Evolutionary conservation across 495 filamentous ascomycete species (phyloP).

Genomic region (Venustampulla echinocandica): DNA sequence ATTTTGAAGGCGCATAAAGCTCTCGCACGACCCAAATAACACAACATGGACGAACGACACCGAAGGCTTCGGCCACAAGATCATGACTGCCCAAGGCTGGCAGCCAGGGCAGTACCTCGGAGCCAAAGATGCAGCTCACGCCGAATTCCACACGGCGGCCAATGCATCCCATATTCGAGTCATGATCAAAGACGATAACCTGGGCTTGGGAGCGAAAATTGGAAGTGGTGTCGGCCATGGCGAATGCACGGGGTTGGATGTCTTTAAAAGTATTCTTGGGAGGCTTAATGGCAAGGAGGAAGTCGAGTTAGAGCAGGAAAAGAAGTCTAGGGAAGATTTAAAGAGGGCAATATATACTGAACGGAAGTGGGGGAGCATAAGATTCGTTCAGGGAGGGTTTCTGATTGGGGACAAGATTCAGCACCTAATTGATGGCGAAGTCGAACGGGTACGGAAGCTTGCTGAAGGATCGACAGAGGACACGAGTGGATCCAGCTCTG

Average conservation of each 20-base stretch:
- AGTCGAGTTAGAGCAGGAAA: constrained; percentile 54
- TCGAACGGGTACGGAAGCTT: constrained; percentile 15
- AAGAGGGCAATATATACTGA: constrained; percentile 59
- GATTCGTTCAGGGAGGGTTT: constrained; percentile 74
- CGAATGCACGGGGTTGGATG: constrained; percentile 73
- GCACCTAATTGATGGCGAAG: constrained; percentile 23
- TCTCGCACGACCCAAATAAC: constrained; percentile 88
- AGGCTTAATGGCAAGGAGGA: constrained; percentile 82
- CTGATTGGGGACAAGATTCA: constrained; percentile 59
- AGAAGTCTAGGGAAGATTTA: constrained; percentile 48
- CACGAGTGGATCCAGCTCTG: constrained; percentile 7
- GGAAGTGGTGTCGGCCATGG: constrained; percentile 49
- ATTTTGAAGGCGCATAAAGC: constrained; percentile 59
- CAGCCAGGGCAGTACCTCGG: constrained; percentile 74
- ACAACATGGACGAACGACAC: constrained; percentile 81
- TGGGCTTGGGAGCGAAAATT: constrained; percentile 75
- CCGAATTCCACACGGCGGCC: constrained; percentile 63
- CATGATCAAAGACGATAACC: constrained; percentile 75
- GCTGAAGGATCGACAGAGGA: background rate
- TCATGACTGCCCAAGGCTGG: constrained; percentile 85
- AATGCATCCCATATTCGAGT: constrained; percentile 74
- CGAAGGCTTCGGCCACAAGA: constrained; percentile 72
- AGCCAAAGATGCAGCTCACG: constrained; percentile 59
- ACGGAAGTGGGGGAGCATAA: constrained; percentile 61
- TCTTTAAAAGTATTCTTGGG: constrained; percentile 75